These are phyloP conservation scores for Lactarius tabidus DNA, from an alignment of 768 basidiomycete species.

Conservation along the genomic window DNA sequence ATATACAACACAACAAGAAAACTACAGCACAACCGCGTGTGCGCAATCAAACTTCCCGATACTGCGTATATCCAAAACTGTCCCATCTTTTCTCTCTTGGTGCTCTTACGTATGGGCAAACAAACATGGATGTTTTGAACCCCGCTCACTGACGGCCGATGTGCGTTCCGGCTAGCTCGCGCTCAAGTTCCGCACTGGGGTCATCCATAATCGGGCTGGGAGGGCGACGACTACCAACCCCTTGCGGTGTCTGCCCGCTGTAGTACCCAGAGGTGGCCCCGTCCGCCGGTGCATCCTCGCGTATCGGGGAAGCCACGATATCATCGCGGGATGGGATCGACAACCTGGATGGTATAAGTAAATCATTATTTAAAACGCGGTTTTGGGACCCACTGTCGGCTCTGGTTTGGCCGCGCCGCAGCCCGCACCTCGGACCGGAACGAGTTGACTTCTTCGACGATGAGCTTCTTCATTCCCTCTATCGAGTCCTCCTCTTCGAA, in stretches of 20 bases:
- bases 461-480: slow-evolving; percentile 95
- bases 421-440: slow-evolving; percentile 89
- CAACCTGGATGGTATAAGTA: slow-evolving; percentile 42
- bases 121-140: background rate
- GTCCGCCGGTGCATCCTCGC: slow-evolving; percentile 52
- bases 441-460: slow-evolving; percentile 84
- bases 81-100: background rate
- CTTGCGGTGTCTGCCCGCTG: slow-evolving; percentile 29
- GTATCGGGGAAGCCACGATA: slow-evolving; percentile 71
- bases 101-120: background rate
- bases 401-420: slow-evolving; percentile 70
- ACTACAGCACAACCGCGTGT: background rate
- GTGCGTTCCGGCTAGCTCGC: slow-evolving; percentile 76
- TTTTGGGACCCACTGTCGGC: slow-evolving; percentile 50
- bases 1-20: background rate
- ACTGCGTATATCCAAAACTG: background rate
- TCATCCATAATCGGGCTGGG: slow-evolving; percentile 78
- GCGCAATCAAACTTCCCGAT: background rate
- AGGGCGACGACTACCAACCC: slow-evolving; percentile 38
- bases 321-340: slow-evolving; percentile 80
- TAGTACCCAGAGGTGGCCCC: slow-evolving; percentile 73
- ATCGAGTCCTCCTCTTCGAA: slow-evolving; percentile 97
- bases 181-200: slow-evolving; percentile 80
- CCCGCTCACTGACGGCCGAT: slow-evolving; percentile 31
- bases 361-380: background rate